These are phyloP conservation scores for Paramecium octaurelia DNA, from an alignment of 73 alveolate species.

Conservation along the genomic window DNA sequence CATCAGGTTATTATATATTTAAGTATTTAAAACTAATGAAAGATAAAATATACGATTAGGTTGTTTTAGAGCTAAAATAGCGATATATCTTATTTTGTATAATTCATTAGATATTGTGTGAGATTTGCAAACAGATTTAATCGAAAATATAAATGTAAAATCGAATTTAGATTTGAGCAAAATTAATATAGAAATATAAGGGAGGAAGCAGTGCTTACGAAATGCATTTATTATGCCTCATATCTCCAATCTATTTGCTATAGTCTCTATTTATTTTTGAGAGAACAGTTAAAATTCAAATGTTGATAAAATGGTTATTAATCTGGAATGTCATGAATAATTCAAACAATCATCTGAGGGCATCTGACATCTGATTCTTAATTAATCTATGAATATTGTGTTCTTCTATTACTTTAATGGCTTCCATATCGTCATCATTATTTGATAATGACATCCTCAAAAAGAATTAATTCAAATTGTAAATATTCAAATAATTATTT, in stretches of 20 bases:
- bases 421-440: not conserved
- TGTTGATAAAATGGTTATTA: not conserved
- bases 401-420: not conserved
- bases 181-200: not conserved
- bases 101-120: not conserved
- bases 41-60: not conserved
- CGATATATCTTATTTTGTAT: not conserved
- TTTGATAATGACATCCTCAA: not conserved
- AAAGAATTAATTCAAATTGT: not conserved
- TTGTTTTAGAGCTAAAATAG: not conserved
- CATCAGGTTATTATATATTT: not conserved
- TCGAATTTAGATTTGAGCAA: too few relatives aligned
- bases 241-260: not conserved
- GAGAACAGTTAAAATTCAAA: not conserved
- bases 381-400: not conserved
- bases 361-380: not conserved
- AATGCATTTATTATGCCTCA: not conserved
- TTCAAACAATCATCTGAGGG: not conserved
- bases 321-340: not conserved
- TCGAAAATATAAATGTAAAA: too few relatives aligned
- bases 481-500: not conserved
- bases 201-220: not conserved
- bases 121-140: not conserved
- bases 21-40: not conserved
- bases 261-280: too few relatives aligned